Evolutionary conservation across 106 monocot genomes (phyloP), one percentile per base, ranked within the genome.

Genomic region (Allium fistulosum): DNA sequence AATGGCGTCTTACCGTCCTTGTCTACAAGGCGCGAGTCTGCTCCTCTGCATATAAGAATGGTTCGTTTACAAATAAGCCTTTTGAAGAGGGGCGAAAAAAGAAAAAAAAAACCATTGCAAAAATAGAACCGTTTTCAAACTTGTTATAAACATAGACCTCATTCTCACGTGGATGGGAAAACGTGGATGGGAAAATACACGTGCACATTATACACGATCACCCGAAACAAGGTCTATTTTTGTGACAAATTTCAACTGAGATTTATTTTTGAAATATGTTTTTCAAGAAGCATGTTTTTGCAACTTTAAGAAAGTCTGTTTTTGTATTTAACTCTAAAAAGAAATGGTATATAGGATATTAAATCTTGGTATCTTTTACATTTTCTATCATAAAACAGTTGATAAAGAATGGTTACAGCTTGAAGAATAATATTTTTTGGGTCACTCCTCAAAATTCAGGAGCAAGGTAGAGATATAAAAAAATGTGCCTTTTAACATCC

Each of bases 1-100:
- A 73, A 51, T 13, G 64, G 73, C 56, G 63, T 73, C 48, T 73
- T 73, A 13, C 73, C 73, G 10, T 57, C 46, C 53, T 26, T 57
- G 62, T 90, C 86, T 45, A 53, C 55, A 48, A 63, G 61, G n/a
- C 77, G 80, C 17, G 86, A 79, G 59, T 87, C 75, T 26, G 90
- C 90, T 9, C 86, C 86, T 74, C 90, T 90, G 90, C 65, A 80
- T 63, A 46, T 63, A 63, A 27, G 11, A 14, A 13, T 26, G 47
- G 12, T 46, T 46, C 45, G 48, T 63, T 47, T 13, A 13, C 46
- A 63, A 14, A 7, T 63, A 46, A 15, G 14, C 48, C 63, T 6
- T 46, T 10, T 15, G 37, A 37, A 37, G 5, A 2, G n/a, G 13
- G 2, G 15, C 58, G 2, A 17, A 58, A 58, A 15, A 17, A 1